Base-by-base conservation (phyloP, 345 rosid species). In the Hibiscus mutabilis region DNA sequence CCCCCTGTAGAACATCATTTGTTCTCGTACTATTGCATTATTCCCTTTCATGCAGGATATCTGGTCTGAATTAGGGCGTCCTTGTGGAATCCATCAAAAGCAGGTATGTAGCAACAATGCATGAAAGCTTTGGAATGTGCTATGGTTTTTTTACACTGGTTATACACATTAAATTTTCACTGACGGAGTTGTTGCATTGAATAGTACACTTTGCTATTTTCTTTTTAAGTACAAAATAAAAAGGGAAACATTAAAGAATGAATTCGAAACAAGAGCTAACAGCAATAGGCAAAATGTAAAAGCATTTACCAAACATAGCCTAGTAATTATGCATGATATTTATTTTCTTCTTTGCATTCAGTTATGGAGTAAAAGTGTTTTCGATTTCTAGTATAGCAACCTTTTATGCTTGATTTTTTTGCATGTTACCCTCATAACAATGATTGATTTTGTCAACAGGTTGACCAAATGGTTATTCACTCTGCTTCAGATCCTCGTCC, bases 381-480 rank as follows among this genome's bases (percentile, higher is more conserved):
- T 42, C 3, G 9, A 4, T 19, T 35, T 62, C 24, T 63, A 0
- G 14, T 42, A 11, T 40, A 25, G 21, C 33, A 13, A 18, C 69
- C 6, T 5, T 64, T 66, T 25, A 46, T 24, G 57, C 14, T 15
- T 66, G 35, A 46, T 24, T 55, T 31, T 10, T 69, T 55, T 69
- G 73, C 49, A 55, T 69, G 51, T 63, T 76, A 46, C 35, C 21
- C 15, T 56, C 31, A 29, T 70, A 60, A 49, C 61, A n/a, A 40
- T 57, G 65, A 52, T 79, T 62, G 69, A 60, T 33, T 79, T 61
- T 74, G 19, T 53, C 73, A 75, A 57, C 81, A 95, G 98, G 97
- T 95, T 9, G 99, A 90, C 79, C 98, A 95, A 81, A 95, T 95
- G 99, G 93, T 92, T 49, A 92, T 95, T 77, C 98, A 95, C 74